Evolutionary conservation across 371 early-diverging fungal genomes (phyloP).

Genomic region (Mucor racemosus): DNA sequence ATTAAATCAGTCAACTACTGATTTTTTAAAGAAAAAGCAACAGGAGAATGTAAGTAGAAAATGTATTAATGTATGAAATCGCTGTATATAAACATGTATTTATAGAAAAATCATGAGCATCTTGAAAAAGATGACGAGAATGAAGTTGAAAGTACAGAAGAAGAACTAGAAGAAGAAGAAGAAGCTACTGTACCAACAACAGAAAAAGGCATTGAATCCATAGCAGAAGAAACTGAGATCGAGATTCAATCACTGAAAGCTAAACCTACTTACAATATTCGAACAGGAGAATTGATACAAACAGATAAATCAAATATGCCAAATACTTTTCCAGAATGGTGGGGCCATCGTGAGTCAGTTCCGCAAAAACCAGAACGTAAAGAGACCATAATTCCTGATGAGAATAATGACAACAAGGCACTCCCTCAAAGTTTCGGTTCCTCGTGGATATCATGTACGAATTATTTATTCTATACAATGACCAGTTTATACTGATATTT

Average conservation of each 20-base stretch:
- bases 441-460: constrained; percentile 20
- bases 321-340: constrained; percentile 51
- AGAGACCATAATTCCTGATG: background rate
- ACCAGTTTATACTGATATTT: background rate
- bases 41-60: background rate
- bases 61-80: background rate
- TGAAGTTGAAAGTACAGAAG: background rate
- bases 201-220: constrained; percentile 4
- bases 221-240: constrained; percentile 13
- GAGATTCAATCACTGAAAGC: background rate
- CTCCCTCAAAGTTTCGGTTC: constrained; percentile 5
- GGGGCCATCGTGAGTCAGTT: constrained; percentile 41
- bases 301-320: constrained; percentile 27
- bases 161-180: background rate
- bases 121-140: background rate
- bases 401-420: background rate
- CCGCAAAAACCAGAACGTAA: constrained; percentile 9
- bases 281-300: constrained; percentile 11
- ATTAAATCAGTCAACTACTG: constrained; percentile 27
- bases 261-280: constrained; percentile 12
- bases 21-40: constrained; percentile 29
- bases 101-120: constrained; percentile 1
- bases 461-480: too few relatives aligned
- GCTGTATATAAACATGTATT: background rate
- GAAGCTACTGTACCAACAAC: constrained; percentile 12